A percentile compares a stretch with the other conserved stretches of the same genome.
Evolutionary conservation across 768 basidiomycete species (phyloP).

Genomic region (Leccinum pellstonianum): DNA sequence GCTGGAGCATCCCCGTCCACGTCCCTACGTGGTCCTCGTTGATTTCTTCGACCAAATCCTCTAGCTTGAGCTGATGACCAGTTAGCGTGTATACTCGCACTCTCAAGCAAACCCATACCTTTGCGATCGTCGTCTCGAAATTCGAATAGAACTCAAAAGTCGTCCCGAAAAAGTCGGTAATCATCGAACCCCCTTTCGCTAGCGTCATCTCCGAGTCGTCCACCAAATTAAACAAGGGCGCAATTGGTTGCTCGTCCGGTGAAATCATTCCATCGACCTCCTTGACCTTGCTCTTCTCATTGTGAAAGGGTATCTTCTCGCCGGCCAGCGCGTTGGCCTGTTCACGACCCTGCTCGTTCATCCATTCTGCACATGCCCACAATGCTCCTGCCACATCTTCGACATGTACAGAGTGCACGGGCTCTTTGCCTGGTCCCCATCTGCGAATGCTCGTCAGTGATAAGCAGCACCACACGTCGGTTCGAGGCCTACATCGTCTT

Average conservation of each 20-base stretch:
- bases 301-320: conserved; percentile 38
- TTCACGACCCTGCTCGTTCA: conserved; percentile 56
- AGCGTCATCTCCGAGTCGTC: conserved; percentile 76
- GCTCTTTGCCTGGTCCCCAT: conserved; percentile 77
- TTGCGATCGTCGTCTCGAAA: conserved; percentile 63
- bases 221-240: conserved; percentile 83
- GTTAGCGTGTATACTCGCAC: not conserved
- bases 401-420: conserved; percentile 72
- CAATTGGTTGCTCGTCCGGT: conserved; percentile 56
- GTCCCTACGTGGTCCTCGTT: conserved; percentile 80
- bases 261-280: conserved; percentile 63
- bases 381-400: conserved; percentile 77
- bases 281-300: conserved; percentile 66
- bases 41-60: conserved; percentile 76
- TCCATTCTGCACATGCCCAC: conserved; percentile 80
- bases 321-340: conserved; percentile 60
- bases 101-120: conserved; percentile 39
- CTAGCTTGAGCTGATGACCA: conserved; percentile 50
- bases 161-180: conserved; percentile 74
- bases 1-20: conserved; percentile 80
- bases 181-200: conserved; percentile 59
- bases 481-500: conserved; percentile 63
- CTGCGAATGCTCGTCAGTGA: conserved; percentile 36
- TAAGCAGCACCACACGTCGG: not conserved
- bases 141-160: conserved; percentile 79